A percentile compares a stretch with the other conserved stretches of the same genome.
phyloP scores from a whole-genome alignment of 2,329 filamentous ascomycete genomes.

The Aureobasidium uvarum region DNA sequence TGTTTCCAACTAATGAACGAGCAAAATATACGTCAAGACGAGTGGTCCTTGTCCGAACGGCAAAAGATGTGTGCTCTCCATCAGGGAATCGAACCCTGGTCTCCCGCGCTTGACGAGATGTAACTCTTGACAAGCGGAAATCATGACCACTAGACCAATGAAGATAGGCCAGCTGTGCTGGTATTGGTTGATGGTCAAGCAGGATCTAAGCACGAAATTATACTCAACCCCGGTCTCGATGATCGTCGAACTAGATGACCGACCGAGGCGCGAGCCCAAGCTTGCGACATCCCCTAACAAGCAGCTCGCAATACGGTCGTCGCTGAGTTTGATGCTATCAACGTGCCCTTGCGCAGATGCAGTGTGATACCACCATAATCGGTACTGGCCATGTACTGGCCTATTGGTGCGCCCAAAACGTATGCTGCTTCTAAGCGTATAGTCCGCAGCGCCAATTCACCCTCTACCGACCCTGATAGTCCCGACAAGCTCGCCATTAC shows the following conservation, averaged over 20 bases:
- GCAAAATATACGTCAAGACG: too few relatives aligned
- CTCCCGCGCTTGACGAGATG: slow-evolving; percentile 19
- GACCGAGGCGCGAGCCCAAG: background rate
- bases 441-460: slow-evolving; percentile 53
- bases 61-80: background rate
- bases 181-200: background rate
- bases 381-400: slow-evolving; percentile 74
- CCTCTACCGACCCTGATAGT: slow-evolving; percentile 58
- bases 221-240: too few relatives aligned
- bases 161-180: slow-evolving; percentile 15
- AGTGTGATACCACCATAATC: slow-evolving; percentile 18
- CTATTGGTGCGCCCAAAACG: slow-evolving; percentile 77
- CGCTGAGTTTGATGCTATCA: background rate
- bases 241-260: background rate
- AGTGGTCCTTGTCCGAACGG: too few relatives aligned
- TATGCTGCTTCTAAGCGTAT: slow-evolving; percentile 72
- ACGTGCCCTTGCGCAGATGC: slow-evolving; percentile 25
- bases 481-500: slow-evolving; percentile 29
- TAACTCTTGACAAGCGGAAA: slow-evolving; percentile 18
- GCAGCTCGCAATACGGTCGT: background rate
- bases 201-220: too few relatives aligned
- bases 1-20: too few relatives aligned
- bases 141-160: slow-evolving; percentile 22
- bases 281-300: slow-evolving; percentile 1
- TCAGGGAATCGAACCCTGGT: slow-evolving; percentile 19